These are phyloP conservation scores for Ogataea paradorogensis DNA, from an alignment of 805 yeast genomes.

Conservation along the genomic window DNA sequence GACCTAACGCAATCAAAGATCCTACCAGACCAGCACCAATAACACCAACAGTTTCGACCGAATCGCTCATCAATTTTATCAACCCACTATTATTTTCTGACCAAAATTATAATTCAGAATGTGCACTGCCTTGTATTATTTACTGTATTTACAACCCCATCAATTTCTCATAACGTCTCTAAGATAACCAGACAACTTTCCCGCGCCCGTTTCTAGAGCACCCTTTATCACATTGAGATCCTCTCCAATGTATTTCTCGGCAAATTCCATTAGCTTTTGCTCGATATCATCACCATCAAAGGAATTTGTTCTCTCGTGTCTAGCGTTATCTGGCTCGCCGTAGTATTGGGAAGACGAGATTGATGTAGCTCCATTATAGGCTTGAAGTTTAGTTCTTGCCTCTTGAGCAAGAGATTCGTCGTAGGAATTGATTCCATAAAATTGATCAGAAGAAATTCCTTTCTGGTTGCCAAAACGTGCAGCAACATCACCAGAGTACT, in stretches of 20 bases:
- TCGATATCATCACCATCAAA: conserved; percentile 47
- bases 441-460: conserved; percentile 94
- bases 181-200: conserved; percentile 77
- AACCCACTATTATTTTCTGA: conserved; percentile 3
- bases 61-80: not conserved
- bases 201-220: conserved; percentile 92
- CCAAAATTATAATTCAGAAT: not conserved
- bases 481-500: conserved; percentile 72
- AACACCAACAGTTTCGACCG: conserved; percentile 46
- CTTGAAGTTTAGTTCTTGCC: conserved; percentile 76
- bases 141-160: conserved; percentile 4
- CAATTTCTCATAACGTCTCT: conserved; percentile 71
- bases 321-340: conserved; percentile 48
- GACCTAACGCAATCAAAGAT: conserved; percentile 76
- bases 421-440: conserved; percentile 82
- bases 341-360: conserved; percentile 92
- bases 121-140: conserved; percentile 9
- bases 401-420: conserved; percentile 77
- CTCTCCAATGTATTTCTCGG: conserved; percentile 70
- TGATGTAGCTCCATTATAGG: conserved; percentile 81
- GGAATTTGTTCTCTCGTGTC: conserved; percentile 27
- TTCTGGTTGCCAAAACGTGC: conserved; percentile 83
- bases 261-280: conserved; percentile 53
- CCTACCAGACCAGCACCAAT: conserved; percentile 95
- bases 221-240: conserved; percentile 87